Conservation (phyloP, 2,329 filamentous ascomycete genomes). For the Chrysoporthe cubensis region DNA sequence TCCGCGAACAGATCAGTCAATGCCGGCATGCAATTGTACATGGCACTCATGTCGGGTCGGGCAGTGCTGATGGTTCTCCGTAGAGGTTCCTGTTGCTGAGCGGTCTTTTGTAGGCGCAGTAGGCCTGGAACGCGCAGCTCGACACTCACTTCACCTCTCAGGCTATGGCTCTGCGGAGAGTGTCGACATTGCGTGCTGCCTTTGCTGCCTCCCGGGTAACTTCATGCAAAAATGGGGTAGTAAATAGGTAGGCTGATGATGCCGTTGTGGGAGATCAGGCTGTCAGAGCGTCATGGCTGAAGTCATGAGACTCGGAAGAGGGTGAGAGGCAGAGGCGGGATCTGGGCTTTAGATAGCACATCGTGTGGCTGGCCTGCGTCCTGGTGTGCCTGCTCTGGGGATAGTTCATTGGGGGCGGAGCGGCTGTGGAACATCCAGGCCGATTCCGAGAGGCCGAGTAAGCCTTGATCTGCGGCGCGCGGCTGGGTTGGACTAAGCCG, state of each 20-base stretch:
- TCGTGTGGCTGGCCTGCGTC: not conserved
- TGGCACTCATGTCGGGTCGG: not conserved
- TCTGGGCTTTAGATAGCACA: not conserved
- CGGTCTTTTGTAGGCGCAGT: not conserved
- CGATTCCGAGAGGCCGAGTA: not conserved
- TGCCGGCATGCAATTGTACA: conserved; percentile 5
- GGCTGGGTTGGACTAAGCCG: not conserved
- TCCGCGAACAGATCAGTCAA: not conserved
- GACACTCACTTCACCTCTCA: not conserved
- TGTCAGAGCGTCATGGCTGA: not conserved
- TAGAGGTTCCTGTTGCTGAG: not conserved
- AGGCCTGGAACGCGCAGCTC: not conserved
- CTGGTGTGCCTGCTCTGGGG: conserved; percentile 5
- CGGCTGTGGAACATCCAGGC: not conserved
- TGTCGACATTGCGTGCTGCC: not conserved
- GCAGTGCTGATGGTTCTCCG: not conserved
- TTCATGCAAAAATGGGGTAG: not conserved
- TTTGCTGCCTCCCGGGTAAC: not conserved
- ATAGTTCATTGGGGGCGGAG: conserved; percentile 7
- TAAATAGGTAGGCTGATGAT: not conserved
- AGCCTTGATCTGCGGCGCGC: no score
- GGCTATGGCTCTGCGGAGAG: not conserved
- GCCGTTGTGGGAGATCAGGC: not conserved
- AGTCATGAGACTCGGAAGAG: not conserved
- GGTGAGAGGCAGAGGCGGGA: not conserved